Percentiles rank a stretch among this genome's conserved stretches.
Evolutionary conservation across 805 yeast genomes (phyloP).

Genomic region (Scheffersomyces stipitis): DNA sequence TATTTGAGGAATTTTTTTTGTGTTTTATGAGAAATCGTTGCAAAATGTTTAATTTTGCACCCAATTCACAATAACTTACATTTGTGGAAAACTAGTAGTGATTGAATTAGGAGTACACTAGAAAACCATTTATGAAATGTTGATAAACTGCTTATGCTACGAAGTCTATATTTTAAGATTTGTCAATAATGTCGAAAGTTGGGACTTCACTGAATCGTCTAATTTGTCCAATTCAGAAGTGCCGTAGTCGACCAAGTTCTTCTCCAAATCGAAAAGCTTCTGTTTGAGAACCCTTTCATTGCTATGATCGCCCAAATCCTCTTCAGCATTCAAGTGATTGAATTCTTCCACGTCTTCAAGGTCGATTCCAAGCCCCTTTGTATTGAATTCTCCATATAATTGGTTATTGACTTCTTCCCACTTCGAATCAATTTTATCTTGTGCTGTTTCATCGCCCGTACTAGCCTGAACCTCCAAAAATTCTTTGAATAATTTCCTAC

Average conservation of each 20-base stretch:
- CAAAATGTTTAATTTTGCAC: too few species aligned
- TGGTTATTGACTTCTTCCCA: slow-evolving; percentile 48
- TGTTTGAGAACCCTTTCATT: slow-evolving; percentile 22
- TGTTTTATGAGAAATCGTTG: too few species aligned
- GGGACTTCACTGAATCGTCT: slow-evolving; percentile 11
- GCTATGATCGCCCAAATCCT: slow-evolving; percentile 17
- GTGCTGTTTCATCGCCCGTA: slow-evolving; percentile 18
- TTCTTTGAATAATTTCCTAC: slow-evolving; percentile 38
- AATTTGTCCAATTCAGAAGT: slow-evolving; percentile 34
- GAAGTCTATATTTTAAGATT: background rate
- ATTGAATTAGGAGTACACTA: too few species aligned
- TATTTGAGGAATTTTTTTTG: too few species aligned
- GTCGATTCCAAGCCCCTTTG: slow-evolving; percentile 37
- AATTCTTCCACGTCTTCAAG: slow-evolving; percentile 45
- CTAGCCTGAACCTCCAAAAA: slow-evolving; percentile 24
- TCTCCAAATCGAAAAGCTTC: slow-evolving; percentile 16
- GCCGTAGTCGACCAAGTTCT: slow-evolving; percentile 11
- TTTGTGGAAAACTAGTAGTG: too few species aligned
- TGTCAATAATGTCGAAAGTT: slow-evolving; percentile 6
- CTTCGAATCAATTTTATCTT: slow-evolving; percentile 28
- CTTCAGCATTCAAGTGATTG: slow-evolving; percentile 28
- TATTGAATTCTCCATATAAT: slow-evolving; percentile 22
- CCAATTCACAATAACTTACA: too few species aligned
- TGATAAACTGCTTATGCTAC: too few species aligned
- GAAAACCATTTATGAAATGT: too few species aligned